These are phyloP conservation scores for Leucocoprinus sp. DNA, from an alignment of 768 basidiomycete species.

Conservation along the genomic window DNA sequence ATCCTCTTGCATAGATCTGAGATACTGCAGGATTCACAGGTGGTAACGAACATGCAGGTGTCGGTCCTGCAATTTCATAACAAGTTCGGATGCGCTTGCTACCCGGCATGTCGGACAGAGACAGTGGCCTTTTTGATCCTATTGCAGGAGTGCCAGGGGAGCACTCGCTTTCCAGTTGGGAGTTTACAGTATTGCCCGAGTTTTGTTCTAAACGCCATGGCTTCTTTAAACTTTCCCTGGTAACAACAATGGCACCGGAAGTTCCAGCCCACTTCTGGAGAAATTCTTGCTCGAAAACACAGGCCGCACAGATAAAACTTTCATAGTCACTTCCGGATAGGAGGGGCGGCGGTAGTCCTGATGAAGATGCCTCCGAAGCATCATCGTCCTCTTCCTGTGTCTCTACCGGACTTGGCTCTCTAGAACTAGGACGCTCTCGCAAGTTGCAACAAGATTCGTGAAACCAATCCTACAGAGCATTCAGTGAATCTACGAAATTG, in stretches of 20 bases:
- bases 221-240: constrained; percentile 36
- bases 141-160: constrained; percentile 17
- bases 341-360: constrained; percentile 59
- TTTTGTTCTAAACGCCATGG: constrained; percentile 37
- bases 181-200: neutral
- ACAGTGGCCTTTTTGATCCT: constrained; percentile 45
- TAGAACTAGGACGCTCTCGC: constrained; percentile 51
- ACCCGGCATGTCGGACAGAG: constrained; percentile 27
- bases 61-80: constrained; percentile 14
- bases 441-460: constrained; percentile 86
- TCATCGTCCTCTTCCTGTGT: constrained; percentile 31
- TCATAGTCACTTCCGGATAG: constrained; percentile 67
- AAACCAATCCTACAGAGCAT: constrained; percentile 69
- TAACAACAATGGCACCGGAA: constrained; percentile 56
- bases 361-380: constrained; percentile 54
- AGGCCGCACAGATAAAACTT: constrained; percentile 61
- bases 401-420: constrained; percentile 29
- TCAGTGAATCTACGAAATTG: neutral
- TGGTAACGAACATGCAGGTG: constrained; percentile 48
- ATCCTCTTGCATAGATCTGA: constrained; percentile 29
- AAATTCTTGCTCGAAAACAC: constrained; percentile 47
- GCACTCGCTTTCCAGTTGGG: constrained; percentile 9
- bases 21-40: constrained; percentile 36
- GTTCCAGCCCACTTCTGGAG: constrained; percentile 63
- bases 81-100: constrained; percentile 29